Conservation (phyloP, 2,329 filamentous ascomycete genomes). For the Diaporthe amygdali region DNA sequence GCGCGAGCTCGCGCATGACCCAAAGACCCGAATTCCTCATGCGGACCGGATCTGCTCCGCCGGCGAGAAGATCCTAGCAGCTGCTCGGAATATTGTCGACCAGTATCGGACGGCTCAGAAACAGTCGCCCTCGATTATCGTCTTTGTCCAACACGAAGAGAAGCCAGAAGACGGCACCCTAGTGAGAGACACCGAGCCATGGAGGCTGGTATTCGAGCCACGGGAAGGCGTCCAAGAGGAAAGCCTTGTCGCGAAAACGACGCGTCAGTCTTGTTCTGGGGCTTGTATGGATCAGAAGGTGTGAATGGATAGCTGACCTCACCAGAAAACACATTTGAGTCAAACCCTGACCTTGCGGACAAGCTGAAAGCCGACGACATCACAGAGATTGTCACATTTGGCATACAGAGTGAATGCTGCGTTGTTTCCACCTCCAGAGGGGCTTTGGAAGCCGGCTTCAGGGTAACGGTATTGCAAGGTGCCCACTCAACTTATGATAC, state of each 20-base stretch:
- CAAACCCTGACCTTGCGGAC: slow-evolving; percentile 35
- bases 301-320: not conserved
- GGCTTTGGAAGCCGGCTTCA: slow-evolving; percentile 34
- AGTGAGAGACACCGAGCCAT: slow-evolving; percentile 31
- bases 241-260: slow-evolving; percentile 34
- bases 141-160: slow-evolving; percentile 39
- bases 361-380: slow-evolving; percentile 31
- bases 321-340: slow-evolving; percentile 35
- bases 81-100: slow-evolving; percentile 27
- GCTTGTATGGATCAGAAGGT: not conserved
- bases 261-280: slow-evolving; percentile 27
- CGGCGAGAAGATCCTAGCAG: slow-evolving; percentile 29
- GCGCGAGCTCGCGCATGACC: slow-evolving; percentile 34
- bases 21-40: slow-evolving; percentile 32
- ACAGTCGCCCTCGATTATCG: slow-evolving; percentile 25
- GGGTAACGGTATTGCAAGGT: slow-evolving; percentile 34
- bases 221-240: slow-evolving; percentile 28
- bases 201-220: slow-evolving; percentile 37
- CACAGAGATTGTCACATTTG: slow-evolving; percentile 33
- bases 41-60: slow-evolving; percentile 32
- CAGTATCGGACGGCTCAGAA: not conserved
- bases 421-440: slow-evolving; percentile 34
- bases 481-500: slow-evolving; percentile 39
- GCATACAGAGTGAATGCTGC: slow-evolving; percentile 40
- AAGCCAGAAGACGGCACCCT: slow-evolving; percentile 30